phyloP scores from a whole-genome alignment of 2,329 filamentous ascomycete genomes.

The Penicillium hordei region DNA sequence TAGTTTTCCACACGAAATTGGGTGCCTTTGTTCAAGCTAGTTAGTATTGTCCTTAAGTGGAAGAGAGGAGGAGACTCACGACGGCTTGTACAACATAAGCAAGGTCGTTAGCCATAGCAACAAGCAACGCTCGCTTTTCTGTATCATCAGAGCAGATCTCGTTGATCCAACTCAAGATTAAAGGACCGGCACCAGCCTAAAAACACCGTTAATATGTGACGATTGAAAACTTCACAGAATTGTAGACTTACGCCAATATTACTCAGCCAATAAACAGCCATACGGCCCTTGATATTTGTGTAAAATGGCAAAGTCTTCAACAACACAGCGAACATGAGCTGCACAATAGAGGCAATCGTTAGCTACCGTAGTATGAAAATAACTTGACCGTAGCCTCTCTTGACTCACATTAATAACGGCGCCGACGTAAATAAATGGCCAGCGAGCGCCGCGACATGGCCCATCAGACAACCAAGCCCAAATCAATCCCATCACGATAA shows the following conservation, averaged over 20 bases:
- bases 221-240: background rate
- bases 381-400: background rate
- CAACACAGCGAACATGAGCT: slow-evolving; percentile 36
- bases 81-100: slow-evolving; percentile 39
- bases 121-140: slow-evolving; percentile 35
- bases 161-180: slow-evolving; percentile 42
- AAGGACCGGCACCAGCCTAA: slow-evolving; percentile 37
- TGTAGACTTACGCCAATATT: slow-evolving; percentile 34
- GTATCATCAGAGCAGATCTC: slow-evolving; percentile 35
- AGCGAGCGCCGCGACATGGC: slow-evolving; percentile 33
- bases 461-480: slow-evolving; percentile 45
- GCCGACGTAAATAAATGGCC: slow-evolving; percentile 43
- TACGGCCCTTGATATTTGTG: slow-evolving; percentile 37
- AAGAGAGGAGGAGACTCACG: slow-evolving; percentile 9
- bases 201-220: background rate
- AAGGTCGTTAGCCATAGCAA: slow-evolving; percentile 35
- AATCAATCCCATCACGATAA: slow-evolving; percentile 36
- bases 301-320: slow-evolving; percentile 42
- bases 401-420: slow-evolving; percentile 36
- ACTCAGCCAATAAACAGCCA: slow-evolving; percentile 41
- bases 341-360: background rate
- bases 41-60: background rate
- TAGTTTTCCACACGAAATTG: slow-evolving; percentile 47
- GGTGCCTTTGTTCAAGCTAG: slow-evolving; percentile 22
- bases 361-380: background rate